Evolutionary conservation across 148 eudicot species (phyloP).

Genomic region (Arbutus unedo): DNA sequence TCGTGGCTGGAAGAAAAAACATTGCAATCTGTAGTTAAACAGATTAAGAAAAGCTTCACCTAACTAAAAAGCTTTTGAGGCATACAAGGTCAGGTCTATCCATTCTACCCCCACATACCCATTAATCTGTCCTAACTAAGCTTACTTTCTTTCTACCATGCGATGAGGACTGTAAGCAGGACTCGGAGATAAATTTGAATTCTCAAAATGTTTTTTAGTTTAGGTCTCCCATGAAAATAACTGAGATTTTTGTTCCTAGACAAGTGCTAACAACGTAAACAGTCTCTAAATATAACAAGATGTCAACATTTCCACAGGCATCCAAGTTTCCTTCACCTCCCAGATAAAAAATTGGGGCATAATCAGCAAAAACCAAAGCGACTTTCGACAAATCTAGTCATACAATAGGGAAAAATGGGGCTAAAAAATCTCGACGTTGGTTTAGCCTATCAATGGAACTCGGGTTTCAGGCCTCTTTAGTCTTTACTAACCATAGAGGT

Average conservation of each 20-base stretch:
- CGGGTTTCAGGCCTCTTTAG: not conserved
- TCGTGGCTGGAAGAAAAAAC: not conserved
- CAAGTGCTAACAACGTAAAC: too few species aligned
- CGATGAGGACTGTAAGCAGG: not conserved
- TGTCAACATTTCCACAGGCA: too few species aligned
- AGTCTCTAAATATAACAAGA: too few species aligned
- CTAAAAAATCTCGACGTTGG: not conserved
- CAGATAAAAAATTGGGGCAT: too few species aligned
- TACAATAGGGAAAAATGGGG: not conserved
- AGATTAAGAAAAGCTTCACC: not conserved
- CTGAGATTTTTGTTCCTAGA: too few species aligned
- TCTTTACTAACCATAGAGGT: not conserved
- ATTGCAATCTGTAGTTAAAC: not conserved
- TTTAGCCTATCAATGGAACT: not conserved
- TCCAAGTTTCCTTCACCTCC: too few species aligned
- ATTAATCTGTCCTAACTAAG: not conserved
- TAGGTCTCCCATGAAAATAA: too few species aligned
- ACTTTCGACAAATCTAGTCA: not conserved
- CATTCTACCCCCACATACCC: not conserved
- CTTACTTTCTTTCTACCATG: not conserved
- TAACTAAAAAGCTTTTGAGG: not conserved
- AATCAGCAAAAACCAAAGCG: too few species aligned
- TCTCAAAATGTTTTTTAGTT: too few species aligned
- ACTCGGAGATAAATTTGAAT: too few species aligned
- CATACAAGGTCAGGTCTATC: not conserved